These are phyloP conservation scores for Sporothrix euskadiensis DNA, from an alignment of 2,329 filamentous ascomycete genomes.

Conservation along the genomic window DNA sequence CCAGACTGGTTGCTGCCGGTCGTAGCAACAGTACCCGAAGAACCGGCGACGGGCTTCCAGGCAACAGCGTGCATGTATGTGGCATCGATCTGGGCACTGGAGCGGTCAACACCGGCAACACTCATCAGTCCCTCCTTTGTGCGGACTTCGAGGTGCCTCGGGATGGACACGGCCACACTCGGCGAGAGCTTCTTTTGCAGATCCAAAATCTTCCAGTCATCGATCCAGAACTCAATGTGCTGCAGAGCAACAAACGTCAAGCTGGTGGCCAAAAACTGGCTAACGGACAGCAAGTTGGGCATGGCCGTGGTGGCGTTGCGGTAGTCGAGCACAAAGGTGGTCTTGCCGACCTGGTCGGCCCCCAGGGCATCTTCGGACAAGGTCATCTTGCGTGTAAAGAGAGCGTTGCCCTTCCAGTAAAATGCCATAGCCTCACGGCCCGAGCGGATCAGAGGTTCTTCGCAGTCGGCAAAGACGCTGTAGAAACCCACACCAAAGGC, in stretches of 20 bases:
- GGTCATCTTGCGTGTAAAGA: slow-evolving; percentile 85
- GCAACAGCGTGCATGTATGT: slow-evolving; percentile 84
- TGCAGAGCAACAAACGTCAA: slow-evolving; percentile 92
- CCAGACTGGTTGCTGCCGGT: slow-evolving; percentile 24
- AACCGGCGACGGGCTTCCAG: slow-evolving; percentile 65
- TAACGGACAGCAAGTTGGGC: slow-evolving; percentile 80
- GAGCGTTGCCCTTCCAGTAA: slow-evolving; percentile 98
- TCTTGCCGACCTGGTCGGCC: slow-evolving; percentile 65
- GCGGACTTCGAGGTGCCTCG: slow-evolving; percentile 74
- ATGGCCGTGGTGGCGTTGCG: slow-evolving; percentile 83
- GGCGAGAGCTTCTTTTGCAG: slow-evolving; percentile 85
- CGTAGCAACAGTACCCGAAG: neutral
- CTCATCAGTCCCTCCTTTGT: slow-evolving; percentile 90
- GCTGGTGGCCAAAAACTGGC: slow-evolving; percentile 91
- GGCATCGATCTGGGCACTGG: slow-evolving; percentile 90
- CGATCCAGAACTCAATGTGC: slow-evolving; percentile 84
- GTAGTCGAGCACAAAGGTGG: slow-evolving; percentile 93
- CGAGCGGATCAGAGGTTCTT: slow-evolving; percentile 94
- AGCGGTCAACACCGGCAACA: slow-evolving; percentile 74
- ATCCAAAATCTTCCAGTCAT: slow-evolving; percentile 77
- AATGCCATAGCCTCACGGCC: slow-evolving; percentile 94
- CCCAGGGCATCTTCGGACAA: slow-evolving; percentile 55
- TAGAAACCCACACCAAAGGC: slow-evolving; percentile 99
- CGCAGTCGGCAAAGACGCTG: slow-evolving; percentile 96
- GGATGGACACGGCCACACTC: slow-evolving; percentile 69